Evolutionary conservation across 2,329 filamentous ascomycete genomes (phyloP).

Genomic region (Gremmenia infestans): DNA sequence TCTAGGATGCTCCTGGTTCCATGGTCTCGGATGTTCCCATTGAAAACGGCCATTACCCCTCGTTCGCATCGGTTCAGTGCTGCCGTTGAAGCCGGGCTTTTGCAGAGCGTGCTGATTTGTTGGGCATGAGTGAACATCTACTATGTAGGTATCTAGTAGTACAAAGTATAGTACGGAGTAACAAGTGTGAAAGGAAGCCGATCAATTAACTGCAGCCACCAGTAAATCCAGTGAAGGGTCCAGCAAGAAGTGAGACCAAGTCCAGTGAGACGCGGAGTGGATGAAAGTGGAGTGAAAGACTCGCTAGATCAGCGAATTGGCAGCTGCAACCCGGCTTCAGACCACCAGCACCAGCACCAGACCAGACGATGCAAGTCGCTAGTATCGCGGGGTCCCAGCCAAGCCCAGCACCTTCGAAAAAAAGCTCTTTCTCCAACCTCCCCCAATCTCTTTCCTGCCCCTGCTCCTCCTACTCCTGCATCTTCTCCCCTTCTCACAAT

Average conservation of each 20-base stretch:
- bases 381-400: background rate
- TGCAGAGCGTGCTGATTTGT: background rate
- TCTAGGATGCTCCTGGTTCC: background rate
- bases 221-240: background rate
- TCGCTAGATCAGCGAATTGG: background rate
- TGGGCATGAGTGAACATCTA: background rate
- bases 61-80: background rate
- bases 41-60: background rate
- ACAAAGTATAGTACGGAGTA: background rate
- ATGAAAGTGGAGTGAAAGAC: background rate
- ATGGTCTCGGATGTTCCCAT: background rate
- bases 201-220: background rate
- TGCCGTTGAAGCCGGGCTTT: background rate
- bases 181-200: background rate
- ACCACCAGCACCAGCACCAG: background rate
- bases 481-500: background rate
- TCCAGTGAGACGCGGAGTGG: no score
- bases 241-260: no score
- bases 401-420: background rate
- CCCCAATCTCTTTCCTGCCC: slow-evolving; percentile 8
- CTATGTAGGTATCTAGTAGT: background rate
- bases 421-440: background rate
- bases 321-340: background rate
- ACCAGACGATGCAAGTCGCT: background rate
- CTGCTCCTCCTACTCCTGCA: slow-evolving; percentile 1